A percentile compares a stretch with the other conserved stretches of the same genome.
Conservation (phyloP, 495 filamentous ascomycete species). For the Aspergillus saccharolyticus region DNA sequence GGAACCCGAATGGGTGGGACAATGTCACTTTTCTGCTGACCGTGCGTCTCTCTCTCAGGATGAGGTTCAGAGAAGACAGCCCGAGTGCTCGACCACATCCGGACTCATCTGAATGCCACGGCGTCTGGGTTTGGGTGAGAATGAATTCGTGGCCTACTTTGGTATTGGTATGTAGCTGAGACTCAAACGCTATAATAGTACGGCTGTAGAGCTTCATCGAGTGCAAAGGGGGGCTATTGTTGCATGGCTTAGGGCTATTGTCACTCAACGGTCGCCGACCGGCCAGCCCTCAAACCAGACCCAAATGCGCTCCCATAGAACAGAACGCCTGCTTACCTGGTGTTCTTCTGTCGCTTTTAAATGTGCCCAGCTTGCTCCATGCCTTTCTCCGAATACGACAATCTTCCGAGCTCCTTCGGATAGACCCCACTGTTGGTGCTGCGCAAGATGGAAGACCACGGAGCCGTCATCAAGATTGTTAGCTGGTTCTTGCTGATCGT, state of each 20-base stretch:
- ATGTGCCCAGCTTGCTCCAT: neutral
- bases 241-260: neutral
- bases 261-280: neutral
- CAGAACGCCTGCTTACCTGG: neutral
- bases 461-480: neutral
- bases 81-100: neutral
- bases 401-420: neutral
- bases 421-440: neutral
- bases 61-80: neutral
- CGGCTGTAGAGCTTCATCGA: neutral
- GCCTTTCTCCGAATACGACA: neutral
- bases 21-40: neutral
- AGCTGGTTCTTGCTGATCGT: conserved; percentile 1
- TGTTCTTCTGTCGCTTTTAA: neutral
- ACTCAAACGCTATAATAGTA: too few species aligned
- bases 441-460: neutral
- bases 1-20: neutral
- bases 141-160: too few species aligned
- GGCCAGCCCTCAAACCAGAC: neutral
- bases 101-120: too few species aligned
- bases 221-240: neutral
- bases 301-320: neutral
- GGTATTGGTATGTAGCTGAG: too few species aligned
- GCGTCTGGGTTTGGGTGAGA: too few species aligned
- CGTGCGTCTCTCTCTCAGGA: too few species aligned